Base-by-base conservation (phyloP, 2,329 filamentous ascomycete genomes). In the Colletotrichum siamense region DNA sequence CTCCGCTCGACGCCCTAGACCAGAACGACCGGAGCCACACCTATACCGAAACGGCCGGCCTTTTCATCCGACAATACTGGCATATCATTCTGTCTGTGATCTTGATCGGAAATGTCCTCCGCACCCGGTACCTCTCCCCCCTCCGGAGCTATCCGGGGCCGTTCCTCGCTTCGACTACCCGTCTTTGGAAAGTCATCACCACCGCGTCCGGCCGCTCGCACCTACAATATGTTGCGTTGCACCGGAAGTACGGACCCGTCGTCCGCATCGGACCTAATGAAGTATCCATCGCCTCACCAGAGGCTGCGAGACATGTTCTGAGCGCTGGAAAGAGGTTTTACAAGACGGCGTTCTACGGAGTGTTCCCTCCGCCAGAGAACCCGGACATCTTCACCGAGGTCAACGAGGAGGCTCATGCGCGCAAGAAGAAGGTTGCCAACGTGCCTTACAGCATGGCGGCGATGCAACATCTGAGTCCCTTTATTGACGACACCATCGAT, bases 121-220 rank as follows among this genome's bases (percentile, higher is more conserved):
- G 82, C 64, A 91, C 90, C 78, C 86, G 86, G 55, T 89, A 88
- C 79, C 84, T 89, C 59, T 85, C 88, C 79, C 92, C 93, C 6
- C 84, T 95, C 74, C 91, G 92, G 83, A 92, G 90, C 80, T 95
- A 95, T 79, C 95, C 95, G 0, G 95, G 95, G 0, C 94, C 93
- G 0, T 87, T 92, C 71, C 80, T 95, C 49, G 95, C 95, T 22
- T 92, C 89, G 18, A 49, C n/a, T 5, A 65, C 81, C 1, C 85
- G 86, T 2, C 81, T 88, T 6, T 88, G 86, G 86, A 88, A 87
- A 73, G 78, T 87, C 32, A 34, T 79, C 30, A 87, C 85, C 2
- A 85, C 84, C 6, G 81, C 82, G 2, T 81, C 82, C 0, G 84
- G 85, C n/a, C 82, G 79, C 59, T 87, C 87, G 4, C 85, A 89